Evolutionary conservation across 257 asterid genomes (phyloP), one percentile per base, ranked within the genome.

Genomic region (Petunia axillaris): DNA sequence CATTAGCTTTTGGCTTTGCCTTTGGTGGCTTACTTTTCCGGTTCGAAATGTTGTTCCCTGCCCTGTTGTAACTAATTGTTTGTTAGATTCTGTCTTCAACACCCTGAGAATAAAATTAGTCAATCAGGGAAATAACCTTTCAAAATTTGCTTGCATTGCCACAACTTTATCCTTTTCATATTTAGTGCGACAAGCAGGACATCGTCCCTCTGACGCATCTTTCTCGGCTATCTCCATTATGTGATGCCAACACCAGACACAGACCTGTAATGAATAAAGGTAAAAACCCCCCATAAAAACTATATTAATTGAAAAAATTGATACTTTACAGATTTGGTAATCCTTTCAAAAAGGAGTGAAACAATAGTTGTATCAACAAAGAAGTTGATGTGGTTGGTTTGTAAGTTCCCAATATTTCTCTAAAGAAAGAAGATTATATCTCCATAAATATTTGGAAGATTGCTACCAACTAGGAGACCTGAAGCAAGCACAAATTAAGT

Each of bases 161-260:
- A 90, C 93, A 85, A 92, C 91, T 89, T 93, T 93, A 79, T 93
- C 98, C 86, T 92, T 95, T 79, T 93, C 97, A 82, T 95, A 95
- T 78, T 90, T 84, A 15, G 89, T 68, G 77, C 98, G 89, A 78
- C 99, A 95, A 63, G 97, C 97, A 86, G 99, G 99, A 88, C 97
- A 95, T 65, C 97, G 92, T 64, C 98, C 99, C 90, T 90, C 98
- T 8, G 88, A 65, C 83, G 83, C 90, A 80, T 93, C 94, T 88
- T 95, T 95, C 89, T 88, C 97, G 87, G 98, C 97, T 95, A 95
- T 89, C 89, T 91, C 98, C 80, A 95, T 95, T 82, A 95, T 87
- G 84, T 93, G 98, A 89, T 95, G 97, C 97, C 97, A 95, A 87
- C 99, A 95, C 98, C 97, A 95, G 81, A 93, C 91, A 86, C 99